Evolutionary conservation across 805 yeast species (phyloP).

Genomic region (Hanseniaspora meyeri): DNA sequence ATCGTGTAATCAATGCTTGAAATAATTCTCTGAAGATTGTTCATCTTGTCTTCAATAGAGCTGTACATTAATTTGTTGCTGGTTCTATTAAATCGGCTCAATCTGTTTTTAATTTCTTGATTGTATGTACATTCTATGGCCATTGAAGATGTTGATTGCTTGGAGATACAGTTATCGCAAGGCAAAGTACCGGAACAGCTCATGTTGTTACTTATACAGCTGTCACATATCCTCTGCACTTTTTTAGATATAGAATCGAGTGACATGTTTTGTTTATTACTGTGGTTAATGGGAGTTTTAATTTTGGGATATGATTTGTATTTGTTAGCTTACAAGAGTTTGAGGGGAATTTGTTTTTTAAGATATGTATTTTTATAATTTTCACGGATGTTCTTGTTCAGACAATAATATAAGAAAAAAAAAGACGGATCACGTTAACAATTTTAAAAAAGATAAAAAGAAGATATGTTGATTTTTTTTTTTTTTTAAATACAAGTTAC

Average conservation of each 20-base stretch:
- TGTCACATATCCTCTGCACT: constrained; percentile 10
- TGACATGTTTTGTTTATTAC: background rate
- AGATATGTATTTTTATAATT: too few relatives aligned
- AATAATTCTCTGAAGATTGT: background rate
- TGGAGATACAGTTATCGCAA: constrained; percentile 1
- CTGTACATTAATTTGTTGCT: constrained; percentile 3
- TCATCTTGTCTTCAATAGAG: background rate
- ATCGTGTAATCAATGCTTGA: background rate
- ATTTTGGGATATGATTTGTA: background rate
- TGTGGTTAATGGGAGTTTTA: background rate
- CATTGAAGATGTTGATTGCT: background rate
- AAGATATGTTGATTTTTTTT: too few relatives aligned
- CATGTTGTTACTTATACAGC: constrained; percentile 2
- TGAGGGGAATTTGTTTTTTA: background rate
- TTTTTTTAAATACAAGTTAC: background rate
- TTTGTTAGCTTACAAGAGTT: too few relatives aligned
- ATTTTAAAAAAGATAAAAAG: too few relatives aligned
- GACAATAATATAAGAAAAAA: background rate
- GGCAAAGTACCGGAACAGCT: constrained; percentile 11
- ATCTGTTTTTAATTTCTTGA: background rate
- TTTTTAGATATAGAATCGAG: background rate
- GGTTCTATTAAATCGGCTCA: background rate
- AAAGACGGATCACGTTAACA: background rate
- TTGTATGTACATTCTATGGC: constrained; percentile 10
- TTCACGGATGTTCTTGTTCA: background rate